Conservation (phyloP, 2,329 filamentous ascomycete species). For the Pestalotiopsis sp. region DNA sequence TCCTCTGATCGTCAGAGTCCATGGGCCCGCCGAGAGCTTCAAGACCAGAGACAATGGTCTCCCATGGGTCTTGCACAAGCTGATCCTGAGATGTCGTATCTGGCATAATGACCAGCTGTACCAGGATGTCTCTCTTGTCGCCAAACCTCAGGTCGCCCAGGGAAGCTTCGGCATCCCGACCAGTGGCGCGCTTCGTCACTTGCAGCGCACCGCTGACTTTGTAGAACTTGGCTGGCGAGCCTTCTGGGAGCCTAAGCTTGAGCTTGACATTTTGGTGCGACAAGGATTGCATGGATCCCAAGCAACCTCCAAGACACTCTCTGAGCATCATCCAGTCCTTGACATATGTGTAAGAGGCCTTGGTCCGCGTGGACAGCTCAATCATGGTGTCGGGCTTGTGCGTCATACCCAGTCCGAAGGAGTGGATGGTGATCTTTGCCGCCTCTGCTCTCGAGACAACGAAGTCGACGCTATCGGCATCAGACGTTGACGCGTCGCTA, state of each 20-base stretch:
- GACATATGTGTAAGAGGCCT: conserved; percentile 96
- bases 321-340: conserved; percentile 99
- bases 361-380: conserved; percentile 90
- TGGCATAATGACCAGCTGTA: conserved; percentile 89
- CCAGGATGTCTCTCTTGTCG: conserved; percentile 90
- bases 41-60: conserved; percentile 92
- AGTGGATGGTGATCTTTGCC: conserved; percentile 95
- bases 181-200: conserved; percentile 93
- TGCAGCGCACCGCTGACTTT: conserved; percentile 97
- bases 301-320: conserved; percentile 90
- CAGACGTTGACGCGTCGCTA: conserved; percentile 93
- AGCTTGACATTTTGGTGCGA: conserved; percentile 99
- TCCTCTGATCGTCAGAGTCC: conserved; percentile 83
- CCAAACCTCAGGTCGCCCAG: conserved; percentile 93
- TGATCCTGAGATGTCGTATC: conserved; percentile 83
- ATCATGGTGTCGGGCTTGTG: conserved; percentile 99
- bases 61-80: conserved; percentile 92
- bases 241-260: conserved; percentile 90
- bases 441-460: conserved; percentile 96
- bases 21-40: conserved; percentile 88
- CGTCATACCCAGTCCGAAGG: conserved; percentile 92
- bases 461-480: conserved; percentile 95
- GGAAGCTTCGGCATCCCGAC: conserved; percentile 89
- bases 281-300: conserved; percentile 87
- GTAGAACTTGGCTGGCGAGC: conserved; percentile 96